Conservation (phyloP, 2,329 filamentous ascomycete species). For the Ceratocystis colombiana region DNA sequence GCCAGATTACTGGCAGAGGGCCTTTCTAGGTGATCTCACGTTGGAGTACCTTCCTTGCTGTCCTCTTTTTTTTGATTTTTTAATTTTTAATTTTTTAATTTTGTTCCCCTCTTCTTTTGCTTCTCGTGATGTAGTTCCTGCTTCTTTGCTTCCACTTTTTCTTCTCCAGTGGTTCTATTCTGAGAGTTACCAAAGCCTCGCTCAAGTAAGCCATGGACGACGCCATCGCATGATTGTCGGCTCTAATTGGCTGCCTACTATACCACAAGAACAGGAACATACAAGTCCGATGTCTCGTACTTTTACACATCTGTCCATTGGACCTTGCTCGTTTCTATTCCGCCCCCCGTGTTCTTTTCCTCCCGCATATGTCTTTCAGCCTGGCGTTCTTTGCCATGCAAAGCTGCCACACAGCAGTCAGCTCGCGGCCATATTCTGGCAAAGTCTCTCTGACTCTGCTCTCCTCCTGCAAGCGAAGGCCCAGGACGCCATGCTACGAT, state of each 20-base stretch:
- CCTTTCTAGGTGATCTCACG: too few species aligned
- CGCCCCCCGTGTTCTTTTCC: not conserved
- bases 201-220: not conserved
- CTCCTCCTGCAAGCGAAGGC: not conserved
- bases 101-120: not conserved
- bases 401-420: not conserved
- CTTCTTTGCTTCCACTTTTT: not conserved
- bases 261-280: not conserved
- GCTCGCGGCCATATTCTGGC: not conserved
- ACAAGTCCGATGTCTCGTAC: not conserved
- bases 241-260: not conserved
- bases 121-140: not conserved
- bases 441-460: not conserved
- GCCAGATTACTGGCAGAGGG: too few species aligned
- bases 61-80: not conserved
- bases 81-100: not conserved
- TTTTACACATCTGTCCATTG: too few species aligned
- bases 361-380: conserved; percentile 6
- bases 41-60: too few species aligned
- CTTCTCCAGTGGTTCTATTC: not conserved
- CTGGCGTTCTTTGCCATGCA: conserved; percentile 9
- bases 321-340: too few species aligned
- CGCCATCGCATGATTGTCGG: not conserved
- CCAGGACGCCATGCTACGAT: not conserved
- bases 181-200: not conserved